Base-by-base conservation (phyloP, 331 rosid genomes). In the Prunus yedoensis region DNA sequence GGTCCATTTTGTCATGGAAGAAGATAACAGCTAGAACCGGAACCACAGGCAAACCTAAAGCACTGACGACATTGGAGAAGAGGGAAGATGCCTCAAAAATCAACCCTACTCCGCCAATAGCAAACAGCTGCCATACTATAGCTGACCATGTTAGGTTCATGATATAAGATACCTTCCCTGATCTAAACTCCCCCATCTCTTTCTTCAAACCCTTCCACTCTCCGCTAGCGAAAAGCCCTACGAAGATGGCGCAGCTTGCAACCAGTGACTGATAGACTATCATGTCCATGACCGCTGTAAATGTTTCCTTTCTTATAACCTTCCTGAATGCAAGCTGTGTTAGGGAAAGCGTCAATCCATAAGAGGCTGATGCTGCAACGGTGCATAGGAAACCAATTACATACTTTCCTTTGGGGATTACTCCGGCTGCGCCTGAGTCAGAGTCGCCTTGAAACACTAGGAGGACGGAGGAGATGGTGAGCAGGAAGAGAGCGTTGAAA, bases 31-130 rank as follows among this genome's bases (percentile, higher is more conserved):
- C 96, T 12, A 83, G 52, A 74, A 90, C 79, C 5, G 92, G 97
- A 80, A 87, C 80, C 21, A 88, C 25, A 28, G 93, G 96, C 74
- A 83, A 76, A 49, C 88, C 94, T 80, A 84, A 16, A 71, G 73
- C 84, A 7, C 88, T 60, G 3, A 92, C 78, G 27, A 87, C 82
- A 80, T 87, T 90, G 28, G 94, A 81, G 68, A 90, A 92, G 20
- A 92, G 77, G 0, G 97, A 75, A 56, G 97, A 90, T 7, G 87
- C 89, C 85, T 90, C 96, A 77, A 77, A 50, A 32, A 90, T 83
- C 75, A 92, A 74, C 45, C 97, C 97, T 17, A 88, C 65, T 27
- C 76, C 46, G 10, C 92, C 96, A 64, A 92, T 17, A 25, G 60
- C 0, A 17, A 71, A 87, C 1, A 88, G 63, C 53, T 86, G 78